Percentiles rank a stretch among this genome's conserved stretches.
phyloP scores from a whole-genome alignment of 2,329 filamentous ascomycete species.

The Amauroascus niger region DNA sequence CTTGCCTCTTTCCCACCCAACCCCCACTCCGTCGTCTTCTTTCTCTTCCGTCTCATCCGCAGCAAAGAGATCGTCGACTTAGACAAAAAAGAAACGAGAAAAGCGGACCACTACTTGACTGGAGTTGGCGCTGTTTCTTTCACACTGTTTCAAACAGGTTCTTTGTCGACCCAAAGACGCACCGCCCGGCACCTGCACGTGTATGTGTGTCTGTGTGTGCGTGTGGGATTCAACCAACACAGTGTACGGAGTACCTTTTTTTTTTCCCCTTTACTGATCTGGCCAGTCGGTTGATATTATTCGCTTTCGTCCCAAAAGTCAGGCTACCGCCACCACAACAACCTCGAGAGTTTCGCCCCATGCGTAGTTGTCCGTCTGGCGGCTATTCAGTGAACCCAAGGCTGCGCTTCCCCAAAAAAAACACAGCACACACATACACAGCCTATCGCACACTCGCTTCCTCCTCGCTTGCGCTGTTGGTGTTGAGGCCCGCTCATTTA shows the following conservation, averaged over 20 bases:
- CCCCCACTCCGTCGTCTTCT: too few relatives aligned
- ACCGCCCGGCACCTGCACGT: neutral
- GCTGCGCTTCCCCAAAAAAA: neutral
- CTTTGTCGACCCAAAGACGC: slow-evolving; percentile 4
- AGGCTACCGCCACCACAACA: neutral
- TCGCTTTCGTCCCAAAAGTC: neutral
- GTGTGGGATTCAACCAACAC: neutral
- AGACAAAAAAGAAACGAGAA: neutral
- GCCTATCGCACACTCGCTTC: neutral
- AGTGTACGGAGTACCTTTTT: neutral
- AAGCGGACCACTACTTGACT: slow-evolving; percentile 5
- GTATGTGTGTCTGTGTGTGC: neutral
- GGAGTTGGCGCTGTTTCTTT: slow-evolving; percentile 1
- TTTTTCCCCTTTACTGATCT: too few relatives aligned
- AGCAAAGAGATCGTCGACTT: neutral
- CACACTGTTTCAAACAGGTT: neutral
- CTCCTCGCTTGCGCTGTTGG: neutral
- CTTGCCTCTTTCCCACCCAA: neutral
- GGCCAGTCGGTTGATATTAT: neutral
- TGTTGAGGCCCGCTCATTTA: neutral
- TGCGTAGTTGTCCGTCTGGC: neutral
- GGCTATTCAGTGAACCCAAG: neutral
- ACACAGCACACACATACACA: neutral
- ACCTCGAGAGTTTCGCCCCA: neutral
- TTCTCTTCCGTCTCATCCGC: neutral